Evolutionary conservation across 257 asterid species (phyloP).

Genomic region (Euphrasia confusa): DNA sequence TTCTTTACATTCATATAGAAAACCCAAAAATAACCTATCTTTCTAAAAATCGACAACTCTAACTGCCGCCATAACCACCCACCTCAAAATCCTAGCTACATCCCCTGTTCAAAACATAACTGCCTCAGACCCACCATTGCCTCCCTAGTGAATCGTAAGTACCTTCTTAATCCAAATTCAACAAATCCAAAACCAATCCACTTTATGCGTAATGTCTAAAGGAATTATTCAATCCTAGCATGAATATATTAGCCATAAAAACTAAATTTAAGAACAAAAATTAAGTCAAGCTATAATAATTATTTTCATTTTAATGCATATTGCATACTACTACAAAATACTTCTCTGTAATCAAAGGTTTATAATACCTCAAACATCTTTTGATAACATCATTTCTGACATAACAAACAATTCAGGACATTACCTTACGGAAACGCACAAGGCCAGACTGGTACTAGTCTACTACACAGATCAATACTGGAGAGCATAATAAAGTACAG

Average conservation of each 20-base stretch:
- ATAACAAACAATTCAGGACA: not conserved
- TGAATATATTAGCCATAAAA: not conserved
- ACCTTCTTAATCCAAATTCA: not conserved
- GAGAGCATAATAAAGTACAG: slow-evolving; percentile 8
- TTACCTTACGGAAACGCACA: not conserved
- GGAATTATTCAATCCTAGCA: not conserved
- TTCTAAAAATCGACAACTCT: not conserved
- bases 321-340: too few relatives aligned
- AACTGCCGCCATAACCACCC: not conserved
- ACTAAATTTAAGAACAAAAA: not conserved
- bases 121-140: slow-evolving; percentile 5
- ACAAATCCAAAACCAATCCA: slow-evolving; percentile 9
- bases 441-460: not conserved
- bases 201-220: not conserved
- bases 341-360: not conserved
- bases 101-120: not conserved
- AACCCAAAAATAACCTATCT: slow-evolving; percentile 4
- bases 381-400: not conserved
- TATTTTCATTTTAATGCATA: not conserved
- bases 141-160: not conserved
- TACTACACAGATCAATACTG: not conserved
- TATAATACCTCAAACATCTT: not conserved
- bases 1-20: slow-evolving; percentile 2
- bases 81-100: not conserved
- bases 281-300: not conserved